Conservation (phyloP, 306 rosid species). For the Benincasa hispida region DNA sequence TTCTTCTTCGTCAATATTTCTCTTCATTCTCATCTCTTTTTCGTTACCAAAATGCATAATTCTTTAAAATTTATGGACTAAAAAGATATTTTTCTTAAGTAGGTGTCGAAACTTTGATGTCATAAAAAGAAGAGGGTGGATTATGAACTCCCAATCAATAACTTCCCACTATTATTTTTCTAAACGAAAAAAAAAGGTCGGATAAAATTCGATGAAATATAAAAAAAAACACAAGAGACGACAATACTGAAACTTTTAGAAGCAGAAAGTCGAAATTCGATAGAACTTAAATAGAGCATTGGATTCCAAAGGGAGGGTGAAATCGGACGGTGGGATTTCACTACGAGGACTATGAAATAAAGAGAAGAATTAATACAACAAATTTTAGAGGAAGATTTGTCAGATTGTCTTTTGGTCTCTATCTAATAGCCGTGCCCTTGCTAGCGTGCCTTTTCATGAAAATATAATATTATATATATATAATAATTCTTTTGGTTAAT, state of each 20-base stretch:
- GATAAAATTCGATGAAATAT: neutral
- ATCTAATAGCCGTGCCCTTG: neutral
- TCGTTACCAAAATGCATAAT: too few relatives aligned
- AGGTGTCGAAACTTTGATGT: too few relatives aligned
- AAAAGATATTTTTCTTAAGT: too few relatives aligned
- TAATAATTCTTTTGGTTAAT: neutral
- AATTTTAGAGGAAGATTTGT: neutral
- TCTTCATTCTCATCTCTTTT: too few relatives aligned
- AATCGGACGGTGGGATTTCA: constrained; percentile 1
- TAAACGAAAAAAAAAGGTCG: too few relatives aligned
- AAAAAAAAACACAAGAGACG: neutral
- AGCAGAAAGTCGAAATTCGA: neutral
- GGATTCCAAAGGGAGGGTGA: neutral
- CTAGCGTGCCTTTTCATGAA: constrained; percentile 4
- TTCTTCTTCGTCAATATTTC: too few relatives aligned
- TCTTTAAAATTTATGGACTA: too few relatives aligned
- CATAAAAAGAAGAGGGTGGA: too few relatives aligned
- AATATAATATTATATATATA: too few relatives aligned
- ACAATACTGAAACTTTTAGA: neutral
- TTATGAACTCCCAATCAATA: neutral
- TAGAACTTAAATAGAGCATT: neutral
- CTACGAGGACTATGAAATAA: neutral
- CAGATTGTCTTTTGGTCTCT: neutral
- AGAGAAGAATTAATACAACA: neutral
- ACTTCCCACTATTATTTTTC: neutral